phyloP scores from a whole-genome alignment of 1,284 basidiomycete genomes.

The Fomes fomentarius region DNA sequence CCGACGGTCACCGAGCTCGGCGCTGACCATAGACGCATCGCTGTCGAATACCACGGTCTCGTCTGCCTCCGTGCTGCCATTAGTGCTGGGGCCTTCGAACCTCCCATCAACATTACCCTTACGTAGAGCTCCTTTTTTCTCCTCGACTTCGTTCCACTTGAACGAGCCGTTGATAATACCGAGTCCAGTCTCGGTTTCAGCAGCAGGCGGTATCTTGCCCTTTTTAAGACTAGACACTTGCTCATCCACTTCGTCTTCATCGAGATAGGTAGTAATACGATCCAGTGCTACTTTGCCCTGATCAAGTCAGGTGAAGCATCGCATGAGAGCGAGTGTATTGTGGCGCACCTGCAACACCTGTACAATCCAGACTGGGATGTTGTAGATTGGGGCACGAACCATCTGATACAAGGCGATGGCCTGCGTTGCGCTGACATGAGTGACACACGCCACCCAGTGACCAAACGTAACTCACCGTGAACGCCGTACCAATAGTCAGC shows the following conservation, averaged over 20 bases:
- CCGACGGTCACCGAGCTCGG: conserved; percentile 37
- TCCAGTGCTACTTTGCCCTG: conserved; percentile 77
- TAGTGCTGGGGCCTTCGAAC: conserved; percentile 16
- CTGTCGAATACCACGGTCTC: conserved; percentile 19
- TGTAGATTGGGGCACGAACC: conserved; percentile 71
- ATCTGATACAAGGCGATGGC: conserved; percentile 74
- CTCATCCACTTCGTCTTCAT: conserved; percentile 72
- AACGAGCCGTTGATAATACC: conserved; percentile 69
- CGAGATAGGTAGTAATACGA: conserved; percentile 81
- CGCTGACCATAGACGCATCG: conserved; percentile 23
- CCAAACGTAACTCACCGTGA: conserved; percentile 54
- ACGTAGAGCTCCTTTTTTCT: conserved; percentile 37
- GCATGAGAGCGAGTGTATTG: too few relatives aligned
- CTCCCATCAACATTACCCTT: conserved; percentile 29
- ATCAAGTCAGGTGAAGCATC: too few relatives aligned
- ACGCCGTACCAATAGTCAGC: conserved; percentile 68
- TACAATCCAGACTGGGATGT: conserved; percentile 71
- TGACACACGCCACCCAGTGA: background rate
- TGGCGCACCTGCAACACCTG: conserved; percentile 56
- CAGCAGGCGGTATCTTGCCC: conserved; percentile 28
- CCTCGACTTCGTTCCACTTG: conserved; percentile 69
- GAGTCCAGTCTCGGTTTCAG: conserved; percentile 48
- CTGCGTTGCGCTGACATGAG: conserved; percentile 33
- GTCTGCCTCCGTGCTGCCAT: background rate
- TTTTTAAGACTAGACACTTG: conserved; percentile 42